Evolutionary conservation across 2,329 filamentous ascomycete species (phyloP), one percentile per base, ranked within the genome.

Genomic region (Gliomastix tumulicola): DNA sequence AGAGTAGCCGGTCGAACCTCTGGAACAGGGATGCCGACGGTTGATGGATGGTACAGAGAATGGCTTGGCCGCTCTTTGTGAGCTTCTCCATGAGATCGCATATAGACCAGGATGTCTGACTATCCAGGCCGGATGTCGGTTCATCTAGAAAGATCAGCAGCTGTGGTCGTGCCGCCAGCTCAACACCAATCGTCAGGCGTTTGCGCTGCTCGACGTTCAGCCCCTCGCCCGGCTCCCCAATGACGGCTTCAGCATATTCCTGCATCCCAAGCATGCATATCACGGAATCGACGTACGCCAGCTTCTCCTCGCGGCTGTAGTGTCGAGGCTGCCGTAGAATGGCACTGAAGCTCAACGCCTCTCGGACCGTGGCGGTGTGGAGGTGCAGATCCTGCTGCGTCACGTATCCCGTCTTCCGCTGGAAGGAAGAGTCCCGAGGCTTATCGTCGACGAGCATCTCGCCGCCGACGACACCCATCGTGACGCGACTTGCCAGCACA

Each of bases 341-440:
- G 17, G 89, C 89, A 50, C 82, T 88, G 61, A 96, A 96, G 49
- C 78, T 78, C 22, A 97, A 71, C 8, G 88, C 88, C 60, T 96
- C 89, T 41, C 89, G 81, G 25, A 64, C 53, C 8, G 80, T 84
- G 5, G 41, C 34, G 15, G 43, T 45, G 23, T 35, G 22, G 7
- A 40, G 28, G 23, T 47, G 44, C 7, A 47, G 63, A 65, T 84
- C 79, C 48, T 82, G 36, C 52, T 84, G 79, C 48, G 82, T 76
- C 28, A 79, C 79, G 47, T 82, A 82, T 35, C 79, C 79, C 3
- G 77, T 82, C 56, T 81, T 81, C 23, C 79, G 72, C 49, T 82
- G 78, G 64, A 82, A 82, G 3, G 75, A 79, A 15, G 71, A 69
- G 39, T 84, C 79, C 19, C 82, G 72, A 34, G 74, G 71, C 23